Base-by-base conservation (phyloP, 1,284 basidiomycete genomes). In the Mycena sp. region DNA sequence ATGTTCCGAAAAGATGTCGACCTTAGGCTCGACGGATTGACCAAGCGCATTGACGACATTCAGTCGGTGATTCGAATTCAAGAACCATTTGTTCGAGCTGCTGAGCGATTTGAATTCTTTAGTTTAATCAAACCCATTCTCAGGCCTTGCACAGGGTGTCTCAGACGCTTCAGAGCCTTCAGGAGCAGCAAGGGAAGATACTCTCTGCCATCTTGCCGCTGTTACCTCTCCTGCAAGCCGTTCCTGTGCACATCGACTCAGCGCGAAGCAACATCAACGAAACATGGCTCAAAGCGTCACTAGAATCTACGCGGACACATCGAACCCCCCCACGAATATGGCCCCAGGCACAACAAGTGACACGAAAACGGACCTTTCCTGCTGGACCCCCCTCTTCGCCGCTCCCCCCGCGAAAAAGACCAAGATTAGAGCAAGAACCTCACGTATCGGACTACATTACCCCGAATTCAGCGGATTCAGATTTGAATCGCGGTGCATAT, bases 181-280 rank as follows among this genome's bases (percentile, higher is more conserved):
- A 87, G 69, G 82, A 87, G 17, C 87, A 88, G 64, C 85, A 87
- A 70, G 76, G 76, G 21, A 76, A 81, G 21, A 78, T 88, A 1
- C 71, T 89, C 2, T 70, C 83, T 19, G 76, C 83, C 17, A 71
- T 91, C 3, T 65, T 83, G 0, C 87, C 89, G 5, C 71, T 91
- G 11, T 72, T 87, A 6, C 86, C 89, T 21, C 74, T 87, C 9
- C 64, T 90, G 4, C 86, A 89, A 56, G 77, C 83, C 6, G 65
- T 90, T 26, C 83, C 88, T 2, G 71, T 83, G 0, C 85, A 88
- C 64, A 79, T 90, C 52, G 84, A 89, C 43, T 71, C 78, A n/a
- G 75, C 81, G n/a, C 80, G 81, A 37, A 78, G 72, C 40, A 71
- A 72, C 17, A 70, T 87, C 50, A 73, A 74, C 29, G 82, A 85